Base-by-base conservation (phyloP, 164 flowering plant genomes). In the Chimonanthus praecox region DNA sequence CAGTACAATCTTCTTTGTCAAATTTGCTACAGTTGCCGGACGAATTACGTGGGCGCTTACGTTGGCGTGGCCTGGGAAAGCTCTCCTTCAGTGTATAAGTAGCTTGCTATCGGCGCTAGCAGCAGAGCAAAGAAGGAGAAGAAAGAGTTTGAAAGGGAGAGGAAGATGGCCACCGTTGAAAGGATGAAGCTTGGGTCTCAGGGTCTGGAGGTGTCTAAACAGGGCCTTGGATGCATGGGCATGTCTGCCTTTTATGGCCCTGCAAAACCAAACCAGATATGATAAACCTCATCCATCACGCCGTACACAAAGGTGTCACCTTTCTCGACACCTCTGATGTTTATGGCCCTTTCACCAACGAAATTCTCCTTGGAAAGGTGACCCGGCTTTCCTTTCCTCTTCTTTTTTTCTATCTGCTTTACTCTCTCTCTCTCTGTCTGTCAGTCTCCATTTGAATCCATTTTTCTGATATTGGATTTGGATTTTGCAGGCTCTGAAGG, bases 321-420 rank as follows among this genome's bases (percentile, higher is more conserved):
- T 79, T 82, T 68, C 78, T 84, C 7, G 87, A 84, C 58, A 80
- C 87, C 72, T 82, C 87, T 16, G 82, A 84, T 54, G 3, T 79
- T n/a, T 84, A 84, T 49, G 84, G 84, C 3, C 83, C 86, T 13
- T 49, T 20, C 74, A 82, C 82, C 68, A 82, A 82, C 47, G 84
- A 84, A 47, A 64, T 79, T 54, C 80, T 84, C 13, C 60, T 83
- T 4, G 84, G 84, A 8, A 82, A 74, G 77, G 77, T 74, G 45
- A 8, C 20, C 48, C 50, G 7, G 49, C n/a, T 50, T 3, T 45
- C 15, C 58, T 5, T 50, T 20, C 63, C 7, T 20, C 45, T 11
- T 6, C 18, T 1, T 43, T 50, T n/a, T 0, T 70, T 18, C 21
- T 8, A 15, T 54, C n/a, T 54, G 60, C n/a, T 54, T 54, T 54